Percentiles rank a stretch among this genome's conserved stretches.
Evolutionary conservation across 2,329 filamentous ascomycete genomes (phyloP).

Genomic region (Pseudogymnoascus destructans): DNA sequence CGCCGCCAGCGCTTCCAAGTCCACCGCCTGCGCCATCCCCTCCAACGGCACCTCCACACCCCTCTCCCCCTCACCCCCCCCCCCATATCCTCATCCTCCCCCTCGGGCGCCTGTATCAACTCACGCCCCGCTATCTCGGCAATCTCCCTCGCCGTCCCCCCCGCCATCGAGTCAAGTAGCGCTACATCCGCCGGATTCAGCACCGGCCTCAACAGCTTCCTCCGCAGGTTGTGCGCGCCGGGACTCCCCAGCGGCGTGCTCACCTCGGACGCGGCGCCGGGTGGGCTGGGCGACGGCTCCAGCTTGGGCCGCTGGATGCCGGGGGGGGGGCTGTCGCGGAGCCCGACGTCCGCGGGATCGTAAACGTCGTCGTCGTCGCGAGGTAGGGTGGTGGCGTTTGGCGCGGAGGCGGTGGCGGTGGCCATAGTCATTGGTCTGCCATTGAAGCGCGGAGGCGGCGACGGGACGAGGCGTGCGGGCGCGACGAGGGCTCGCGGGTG

Average conservation of each 20-base stretch:
- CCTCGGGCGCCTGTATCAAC: conserved; percentile 32
- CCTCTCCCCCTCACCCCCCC: conserved; percentile 23
- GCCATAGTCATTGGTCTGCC: conserved; percentile 24
- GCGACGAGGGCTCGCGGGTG: neutral
- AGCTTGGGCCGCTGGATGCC: conserved; percentile 33
- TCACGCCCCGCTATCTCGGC: conserved; percentile 41
- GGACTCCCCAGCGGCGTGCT: conserved; percentile 28
- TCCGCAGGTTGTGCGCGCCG: conserved; percentile 34
- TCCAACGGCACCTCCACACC: conserved; percentile 12
- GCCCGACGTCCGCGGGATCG: conserved; percentile 36
- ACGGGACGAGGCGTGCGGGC: neutral
- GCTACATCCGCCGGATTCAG: conserved; percentile 52
- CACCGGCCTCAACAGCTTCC: conserved; percentile 38
- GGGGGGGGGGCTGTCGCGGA: conserved; percentile 31
- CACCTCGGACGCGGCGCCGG: conserved; percentile 32
- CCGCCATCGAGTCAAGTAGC: conserved; percentile 50
- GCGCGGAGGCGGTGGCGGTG: conserved; percentile 20
- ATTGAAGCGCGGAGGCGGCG: neutral
- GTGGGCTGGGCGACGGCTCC: conserved; percentile 38
- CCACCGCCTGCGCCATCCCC: neutral
- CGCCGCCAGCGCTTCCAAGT: conserved; percentile 11
- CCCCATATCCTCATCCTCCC: conserved; percentile 28
- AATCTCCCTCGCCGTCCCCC: conserved; percentile 51
- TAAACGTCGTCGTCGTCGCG: conserved; percentile 26
- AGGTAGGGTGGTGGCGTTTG: conserved; percentile 16